A percentile compares a stretch with the other conserved stretches of the same genome.
These are phyloP conservation scores for Ramaria rubella DNA, from an alignment of 768 basidiomycete species.

Conservation along the genomic window DNA sequence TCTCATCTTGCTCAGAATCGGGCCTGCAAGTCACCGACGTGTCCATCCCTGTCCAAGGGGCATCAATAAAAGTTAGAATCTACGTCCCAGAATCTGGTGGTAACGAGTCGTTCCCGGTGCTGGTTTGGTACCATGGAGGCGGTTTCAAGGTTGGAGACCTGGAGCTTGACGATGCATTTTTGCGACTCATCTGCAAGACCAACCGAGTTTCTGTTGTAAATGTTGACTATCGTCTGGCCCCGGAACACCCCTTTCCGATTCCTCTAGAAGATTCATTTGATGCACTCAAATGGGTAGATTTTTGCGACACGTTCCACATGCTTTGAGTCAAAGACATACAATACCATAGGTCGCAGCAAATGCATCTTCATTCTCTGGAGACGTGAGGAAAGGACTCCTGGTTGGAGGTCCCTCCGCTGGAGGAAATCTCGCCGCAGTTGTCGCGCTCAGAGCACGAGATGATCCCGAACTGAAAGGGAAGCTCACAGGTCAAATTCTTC, in stretches of 20 bases:
- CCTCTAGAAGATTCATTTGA: slow-evolving; percentile 18
- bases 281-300: slow-evolving; percentile 22
- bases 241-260: slow-evolving; percentile 22
- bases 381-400: slow-evolving; percentile 19
- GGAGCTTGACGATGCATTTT: slow-evolving; percentile 16
- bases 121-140: background rate
- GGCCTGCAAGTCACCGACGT: background rate
- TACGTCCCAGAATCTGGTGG: background rate
- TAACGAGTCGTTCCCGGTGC: background rate
- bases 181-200: slow-evolving; percentile 14
- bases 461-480: slow-evolving; percentile 17
- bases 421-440: slow-evolving; percentile 17
- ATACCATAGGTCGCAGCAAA: too few relatives aligned
- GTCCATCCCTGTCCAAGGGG: background rate
- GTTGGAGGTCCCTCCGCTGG: slow-evolving; percentile 22
- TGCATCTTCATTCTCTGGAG: slow-evolving; percentile 9
- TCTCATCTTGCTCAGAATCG: background rate
- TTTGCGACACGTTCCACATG: background rate
- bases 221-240: slow-evolving; percentile 17
- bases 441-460: slow-evolving; percentile 18
- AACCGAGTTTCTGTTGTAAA: slow-evolving; percentile 17
- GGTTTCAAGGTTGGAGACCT: slow-evolving; percentile 10
- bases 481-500: slow-evolving; percentile 22
- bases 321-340: slow-evolving; percentile 7
- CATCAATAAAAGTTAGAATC: background rate